These are phyloP conservation scores for Saccharomycopsis hybrid DNA, from an alignment of 1,139 yeast species.

Conservation along the genomic window DNA sequence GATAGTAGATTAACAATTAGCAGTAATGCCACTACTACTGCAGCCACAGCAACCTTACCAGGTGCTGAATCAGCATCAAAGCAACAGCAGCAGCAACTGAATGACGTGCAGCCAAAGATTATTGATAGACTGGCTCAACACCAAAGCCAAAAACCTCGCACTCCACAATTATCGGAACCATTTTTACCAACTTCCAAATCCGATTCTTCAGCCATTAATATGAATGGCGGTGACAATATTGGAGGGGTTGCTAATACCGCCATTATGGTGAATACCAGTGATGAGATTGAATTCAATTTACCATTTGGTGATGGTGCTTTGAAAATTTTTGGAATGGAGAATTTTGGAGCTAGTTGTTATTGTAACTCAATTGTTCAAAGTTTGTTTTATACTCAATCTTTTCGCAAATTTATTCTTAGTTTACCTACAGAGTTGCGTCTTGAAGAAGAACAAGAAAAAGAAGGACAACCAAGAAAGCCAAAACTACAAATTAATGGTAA, in stretches of 20 bases:
- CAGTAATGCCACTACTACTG: background rate
- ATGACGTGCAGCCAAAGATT: no score
- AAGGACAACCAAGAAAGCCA: conserved; percentile 28
- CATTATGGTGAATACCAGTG: no score
- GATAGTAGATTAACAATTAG: background rate
- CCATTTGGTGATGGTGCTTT: conserved; percentile 59
- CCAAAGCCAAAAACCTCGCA: no score
- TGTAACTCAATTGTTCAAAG: conserved; percentile 91
- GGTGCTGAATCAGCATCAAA: no score
- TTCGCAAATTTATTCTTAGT: conserved; percentile 52
- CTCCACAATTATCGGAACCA: conserved; percentile 2
- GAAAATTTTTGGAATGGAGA: conserved; percentile 89
- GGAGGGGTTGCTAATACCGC: no score
- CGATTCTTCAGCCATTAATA: no score
- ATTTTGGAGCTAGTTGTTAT: conserved; percentile 92
- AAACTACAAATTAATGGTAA: conserved; percentile 39
- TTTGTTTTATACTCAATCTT: conserved; percentile 64
- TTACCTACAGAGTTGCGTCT: conserved; percentile 32
- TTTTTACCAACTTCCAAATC: background rate
- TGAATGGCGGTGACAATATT: no score
- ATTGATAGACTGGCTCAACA: no score
- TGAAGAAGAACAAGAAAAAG: conserved; percentile 4
- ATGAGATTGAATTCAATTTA: conserved; percentile 15
- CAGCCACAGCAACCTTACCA: no score
- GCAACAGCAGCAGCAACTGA: no score